Percentiles rank a stretch among this genome's conserved stretches.
Evolutionary conservation across 2,329 filamentous ascomycete genomes (phyloP).

Genomic region (Aspergillus tamarii): DNA sequence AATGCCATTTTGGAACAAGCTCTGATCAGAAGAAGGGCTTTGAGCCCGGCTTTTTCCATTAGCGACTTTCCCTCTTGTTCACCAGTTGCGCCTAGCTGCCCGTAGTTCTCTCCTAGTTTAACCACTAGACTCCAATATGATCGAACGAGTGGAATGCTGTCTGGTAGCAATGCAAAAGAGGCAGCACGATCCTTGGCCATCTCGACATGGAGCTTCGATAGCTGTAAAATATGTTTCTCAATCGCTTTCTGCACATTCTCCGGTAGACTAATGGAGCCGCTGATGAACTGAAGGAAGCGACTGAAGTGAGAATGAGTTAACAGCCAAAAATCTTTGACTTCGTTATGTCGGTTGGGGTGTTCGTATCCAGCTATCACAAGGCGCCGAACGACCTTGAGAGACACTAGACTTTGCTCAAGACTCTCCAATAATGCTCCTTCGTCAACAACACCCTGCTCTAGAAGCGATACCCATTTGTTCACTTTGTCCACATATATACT

Average conservation of each 20-base stretch:
- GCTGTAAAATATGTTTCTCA: constrained; percentile 86
- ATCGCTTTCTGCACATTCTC: constrained; percentile 62
- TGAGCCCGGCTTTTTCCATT: constrained; percentile 77
- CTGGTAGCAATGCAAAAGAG: constrained; percentile 80
- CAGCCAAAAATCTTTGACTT: constrained; percentile 79
- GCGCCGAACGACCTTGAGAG: constrained; percentile 78
- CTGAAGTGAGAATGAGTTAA: constrained; percentile 76
- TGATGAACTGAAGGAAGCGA: constrained; percentile 69
- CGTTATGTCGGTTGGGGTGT: constrained; percentile 74
- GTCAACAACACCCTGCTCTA: constrained; percentile 61
- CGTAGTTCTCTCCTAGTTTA: constrained; percentile 72
- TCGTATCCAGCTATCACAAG: constrained; percentile 83
- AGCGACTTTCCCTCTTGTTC: constrained; percentile 58
- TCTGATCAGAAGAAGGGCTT: constrained; percentile 79
- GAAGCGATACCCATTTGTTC: constrained; percentile 66
- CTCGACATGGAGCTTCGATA: constrained; percentile 87
- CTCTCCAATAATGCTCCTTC: constrained; percentile 63
- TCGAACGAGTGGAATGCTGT: constrained; percentile 74
- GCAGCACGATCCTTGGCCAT: constrained; percentile 80
- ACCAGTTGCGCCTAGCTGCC: constrained; percentile 47
- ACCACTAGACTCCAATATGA: constrained; percentile 85
- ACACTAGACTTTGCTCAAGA: constrained; percentile 75
- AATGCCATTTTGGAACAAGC: constrained; percentile 85
- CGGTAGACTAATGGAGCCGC: constrained; percentile 59
- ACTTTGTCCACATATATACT: constrained; percentile 78